A percentile compares a stretch with the other conserved stretches of the same genome.
phyloP scores from a whole-genome alignment of 1,139 yeast species.

The Kurtzmaniella quercitrusa region DNA sequence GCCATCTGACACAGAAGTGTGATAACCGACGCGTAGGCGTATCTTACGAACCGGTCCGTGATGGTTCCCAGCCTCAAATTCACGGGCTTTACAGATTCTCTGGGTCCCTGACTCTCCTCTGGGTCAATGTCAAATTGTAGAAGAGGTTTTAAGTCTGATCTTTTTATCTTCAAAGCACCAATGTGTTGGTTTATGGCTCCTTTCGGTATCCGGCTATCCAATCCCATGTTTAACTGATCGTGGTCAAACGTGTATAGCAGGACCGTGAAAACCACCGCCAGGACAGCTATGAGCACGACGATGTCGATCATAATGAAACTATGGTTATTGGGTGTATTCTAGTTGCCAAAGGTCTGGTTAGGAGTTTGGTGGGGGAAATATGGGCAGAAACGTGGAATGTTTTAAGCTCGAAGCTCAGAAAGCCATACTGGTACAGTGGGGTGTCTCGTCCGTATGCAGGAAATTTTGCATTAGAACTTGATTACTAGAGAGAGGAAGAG shows the following conservation, averaged over 20 bases:
- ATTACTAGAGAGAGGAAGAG: too few species aligned
- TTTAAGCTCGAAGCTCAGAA: too few species aligned
- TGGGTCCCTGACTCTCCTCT: background rate
- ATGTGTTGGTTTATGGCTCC: background rate
- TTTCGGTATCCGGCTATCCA: background rate
- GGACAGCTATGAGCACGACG: background rate
- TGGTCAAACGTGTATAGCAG: background rate
- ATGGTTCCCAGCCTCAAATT: background rate
- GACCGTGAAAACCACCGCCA: background rate
- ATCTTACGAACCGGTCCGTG: slow-evolving; percentile 17
- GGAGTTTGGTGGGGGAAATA: background rate
- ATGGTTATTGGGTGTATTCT: too few species aligned
- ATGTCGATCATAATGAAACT: background rate
- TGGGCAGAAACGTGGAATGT: background rate
- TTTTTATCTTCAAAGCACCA: background rate
- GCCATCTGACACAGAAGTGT: slow-evolving; percentile 32
- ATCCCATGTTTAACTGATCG: background rate
- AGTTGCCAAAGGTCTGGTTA: background rate
- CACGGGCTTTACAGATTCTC: background rate
- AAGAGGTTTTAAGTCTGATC: background rate
- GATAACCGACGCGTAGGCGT: slow-evolving; percentile 25
- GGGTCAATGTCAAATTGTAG: background rate
- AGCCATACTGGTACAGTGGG: too few species aligned
- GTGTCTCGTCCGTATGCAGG: too few species aligned
- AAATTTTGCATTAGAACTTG: too few species aligned